Conservation (phyloP, 768 basidiomycete genomes). For the Amanita brunnescens region DNA sequence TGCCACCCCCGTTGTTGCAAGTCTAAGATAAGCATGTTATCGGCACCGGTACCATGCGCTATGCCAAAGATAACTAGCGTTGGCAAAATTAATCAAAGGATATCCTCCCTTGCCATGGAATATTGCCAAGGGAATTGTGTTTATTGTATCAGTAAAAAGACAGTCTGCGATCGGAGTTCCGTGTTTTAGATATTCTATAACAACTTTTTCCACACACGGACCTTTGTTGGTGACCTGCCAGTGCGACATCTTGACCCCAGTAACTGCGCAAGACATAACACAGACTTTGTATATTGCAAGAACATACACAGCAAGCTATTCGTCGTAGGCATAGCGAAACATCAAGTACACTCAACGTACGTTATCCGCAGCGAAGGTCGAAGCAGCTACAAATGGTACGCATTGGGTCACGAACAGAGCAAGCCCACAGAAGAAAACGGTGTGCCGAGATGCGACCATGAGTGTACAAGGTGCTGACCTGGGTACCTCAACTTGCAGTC, state of each 20-base stretch:
- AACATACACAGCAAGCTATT: conserved; percentile 30
- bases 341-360: background rate
- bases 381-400: background rate
- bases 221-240: conserved; percentile 30
- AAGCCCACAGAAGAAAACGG: background rate
- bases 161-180: conserved; percentile 13
- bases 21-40: conserved; percentile 27
- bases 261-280: conserved; percentile 19
- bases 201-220: conserved; percentile 7
- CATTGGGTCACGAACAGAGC: too few relatives aligned
- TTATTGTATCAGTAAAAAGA: conserved; percentile 44
- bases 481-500: too few relatives aligned
- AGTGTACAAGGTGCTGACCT: too few relatives aligned
- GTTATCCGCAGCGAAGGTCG: background rate
- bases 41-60: background rate
- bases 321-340: background rate
- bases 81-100: conserved; percentile 53
- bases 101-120: conserved; percentile 51
- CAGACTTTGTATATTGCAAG: background rate
- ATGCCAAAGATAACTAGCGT: conserved; percentile 19
- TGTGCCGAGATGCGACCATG: background rate
- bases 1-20: conserved; percentile 33
- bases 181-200: background rate
- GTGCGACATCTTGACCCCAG: conserved; percentile 35
- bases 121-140: conserved; percentile 51